A percentile compares a stretch with the other conserved stretches of the same genome.
Conservation (phyloP, 805 yeast species). For the Myxozyma neglecta region DNA sequence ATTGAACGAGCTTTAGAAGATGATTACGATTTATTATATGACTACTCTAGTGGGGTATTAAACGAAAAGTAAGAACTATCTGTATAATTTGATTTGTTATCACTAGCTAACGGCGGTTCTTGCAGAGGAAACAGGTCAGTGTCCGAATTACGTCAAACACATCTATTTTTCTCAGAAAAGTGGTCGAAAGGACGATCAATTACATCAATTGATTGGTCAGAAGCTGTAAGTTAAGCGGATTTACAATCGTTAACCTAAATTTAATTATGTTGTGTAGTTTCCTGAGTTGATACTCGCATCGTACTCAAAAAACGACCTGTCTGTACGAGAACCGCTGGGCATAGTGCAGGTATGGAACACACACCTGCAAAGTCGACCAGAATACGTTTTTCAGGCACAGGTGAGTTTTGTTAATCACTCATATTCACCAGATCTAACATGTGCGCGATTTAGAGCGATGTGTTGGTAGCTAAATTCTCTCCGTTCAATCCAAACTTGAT, state of each 20-base stretch:
- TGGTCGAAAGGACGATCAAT: conserved; percentile 37
- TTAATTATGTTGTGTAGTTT: conserved; percentile 9
- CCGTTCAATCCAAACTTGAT: conserved; percentile 43
- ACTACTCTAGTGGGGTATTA: conserved; percentile 33
- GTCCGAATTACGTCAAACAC: conserved; percentile 25
- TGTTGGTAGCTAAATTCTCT: conserved; percentile 47
- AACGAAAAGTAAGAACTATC: conserved; percentile 4
- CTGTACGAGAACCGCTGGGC: conserved; percentile 36
- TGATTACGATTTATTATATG: conserved; percentile 38
- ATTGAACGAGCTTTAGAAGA: conserved; percentile 38
- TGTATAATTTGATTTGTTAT: no score
- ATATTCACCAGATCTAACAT: neutral
- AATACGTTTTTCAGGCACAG: conserved; percentile 47
- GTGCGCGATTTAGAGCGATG: conserved; percentile 37
- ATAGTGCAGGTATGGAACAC: conserved; percentile 43
- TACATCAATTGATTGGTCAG: conserved; percentile 42
- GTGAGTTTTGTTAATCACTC: neutral
- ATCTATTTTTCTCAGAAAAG: conserved; percentile 30
- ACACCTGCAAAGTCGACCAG: conserved; percentile 40
- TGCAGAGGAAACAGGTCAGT: conserved; percentile 14
- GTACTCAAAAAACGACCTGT: conserved; percentile 34
- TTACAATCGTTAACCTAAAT: neutral
- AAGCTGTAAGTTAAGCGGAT: conserved; percentile 19
- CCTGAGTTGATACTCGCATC: conserved; percentile 43
- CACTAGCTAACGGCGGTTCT: neutral